Evolutionary conservation across 208 protist genomes (phyloP).

Genomic region (Acanthamoeba divionensis): DNA sequence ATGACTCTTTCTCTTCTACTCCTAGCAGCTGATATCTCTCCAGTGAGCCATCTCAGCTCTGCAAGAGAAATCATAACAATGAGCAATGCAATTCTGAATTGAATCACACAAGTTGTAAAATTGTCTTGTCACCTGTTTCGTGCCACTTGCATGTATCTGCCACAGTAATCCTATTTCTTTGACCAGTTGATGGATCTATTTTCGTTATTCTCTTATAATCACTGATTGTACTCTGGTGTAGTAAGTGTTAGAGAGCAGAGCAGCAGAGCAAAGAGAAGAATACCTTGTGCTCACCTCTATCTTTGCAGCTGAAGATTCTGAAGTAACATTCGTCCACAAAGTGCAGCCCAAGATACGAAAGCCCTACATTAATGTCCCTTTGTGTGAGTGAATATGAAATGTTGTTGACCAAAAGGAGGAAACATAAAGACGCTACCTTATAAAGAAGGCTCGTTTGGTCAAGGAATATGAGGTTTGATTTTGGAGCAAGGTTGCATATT

Average conservation of each 20-base stretch:
- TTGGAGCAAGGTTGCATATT: not conserved
- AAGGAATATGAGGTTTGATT: not conserved
- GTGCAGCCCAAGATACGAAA: conserved; percentile 24
- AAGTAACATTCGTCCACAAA: not conserved
- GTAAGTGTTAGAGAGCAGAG: not conserved
- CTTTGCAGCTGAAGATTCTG: not conserved
- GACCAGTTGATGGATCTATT: not conserved
- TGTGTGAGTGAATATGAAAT: not conserved
- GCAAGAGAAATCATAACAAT: not conserved
- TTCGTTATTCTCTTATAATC: not conserved
- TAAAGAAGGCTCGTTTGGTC: not conserved
- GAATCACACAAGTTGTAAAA: not conserved
- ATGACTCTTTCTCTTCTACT: not conserved
- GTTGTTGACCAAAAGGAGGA: not conserved
- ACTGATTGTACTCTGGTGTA: not conserved
- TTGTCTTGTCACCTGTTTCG: not conserved
- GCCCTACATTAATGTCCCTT: not conserved
- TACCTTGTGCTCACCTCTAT: not conserved
- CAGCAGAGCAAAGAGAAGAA: not conserved
- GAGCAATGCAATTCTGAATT: not conserved
- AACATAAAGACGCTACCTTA: not conserved
- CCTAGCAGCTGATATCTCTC: no score
- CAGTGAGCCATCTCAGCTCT: not conserved
- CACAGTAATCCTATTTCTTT: not conserved
- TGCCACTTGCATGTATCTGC: not conserved